Conservation (phyloP, 2,329 filamentous ascomycete species). For the Aspergillus hortae region DNA sequence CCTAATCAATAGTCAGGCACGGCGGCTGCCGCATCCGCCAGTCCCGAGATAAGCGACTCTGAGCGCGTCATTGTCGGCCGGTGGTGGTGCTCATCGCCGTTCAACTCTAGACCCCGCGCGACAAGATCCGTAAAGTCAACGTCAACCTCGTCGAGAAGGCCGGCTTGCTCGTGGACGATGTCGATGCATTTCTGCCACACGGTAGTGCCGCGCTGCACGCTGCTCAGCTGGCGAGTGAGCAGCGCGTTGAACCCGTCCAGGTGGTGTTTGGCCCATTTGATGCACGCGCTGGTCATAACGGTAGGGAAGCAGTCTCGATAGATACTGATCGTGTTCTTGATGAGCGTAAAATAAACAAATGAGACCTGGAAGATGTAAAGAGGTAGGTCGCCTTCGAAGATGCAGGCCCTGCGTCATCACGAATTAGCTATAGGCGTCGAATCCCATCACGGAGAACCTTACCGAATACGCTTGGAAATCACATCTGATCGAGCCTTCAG, state of each 20-base stretch:
- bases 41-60: slow-evolving; percentile 18
- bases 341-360: slow-evolving; percentile 91
- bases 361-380: slow-evolving; percentile 94
- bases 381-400: slow-evolving; percentile 90
- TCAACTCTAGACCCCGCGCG: slow-evolving; percentile 50
- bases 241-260: slow-evolving; percentile 86
- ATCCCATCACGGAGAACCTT: slow-evolving; percentile 24
- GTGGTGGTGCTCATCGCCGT: slow-evolving; percentile 18
- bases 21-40: slow-evolving; percentile 13
- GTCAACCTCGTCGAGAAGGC: slow-evolving; percentile 77
- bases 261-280: slow-evolving; percentile 97
- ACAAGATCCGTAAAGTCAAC: slow-evolving; percentile 85
- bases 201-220: slow-evolving; percentile 70
- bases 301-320: slow-evolving; percentile 85
- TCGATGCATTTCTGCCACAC: slow-evolving; percentile 82
- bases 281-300: slow-evolving; percentile 85
- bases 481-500: slow-evolving; percentile 72
- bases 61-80: slow-evolving; percentile 23
- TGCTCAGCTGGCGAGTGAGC: slow-evolving; percentile 79
- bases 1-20: neutral
- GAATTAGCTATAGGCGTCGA: neutral
- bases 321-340: slow-evolving; percentile 86
- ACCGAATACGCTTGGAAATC: slow-evolving; percentile 81
- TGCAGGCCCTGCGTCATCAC: slow-evolving; percentile 66
- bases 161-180: slow-evolving; percentile 74